A percentile compares a stretch with the other conserved stretches of the same genome.
These are phyloP conservation scores for Acrocalymma vagum DNA, from an alignment of 2,329 filamentous ascomycete genomes.

Conservation along the genomic window DNA sequence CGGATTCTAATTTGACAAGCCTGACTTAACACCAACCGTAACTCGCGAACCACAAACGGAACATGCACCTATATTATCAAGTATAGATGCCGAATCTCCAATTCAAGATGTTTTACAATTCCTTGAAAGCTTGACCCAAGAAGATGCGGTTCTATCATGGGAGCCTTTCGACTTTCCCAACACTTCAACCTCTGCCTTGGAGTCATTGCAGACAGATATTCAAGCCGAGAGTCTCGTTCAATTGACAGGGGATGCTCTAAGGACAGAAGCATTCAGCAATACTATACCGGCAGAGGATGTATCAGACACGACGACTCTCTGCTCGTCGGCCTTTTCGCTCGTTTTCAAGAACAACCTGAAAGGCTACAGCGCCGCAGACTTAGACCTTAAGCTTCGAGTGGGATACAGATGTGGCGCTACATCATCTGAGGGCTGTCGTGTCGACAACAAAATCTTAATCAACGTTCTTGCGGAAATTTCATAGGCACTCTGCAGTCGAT, in stretches of 20 bases:
- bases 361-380: conserved; percentile 16
- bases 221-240: conserved; percentile 4
- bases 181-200: conserved; percentile 1
- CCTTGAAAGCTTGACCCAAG: conserved; percentile 8
- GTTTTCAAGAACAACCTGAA: conserved; percentile 19
- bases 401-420: conserved; percentile 20
- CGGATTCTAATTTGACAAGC: conserved; percentile 8
- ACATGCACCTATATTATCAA: conserved; percentile 5
- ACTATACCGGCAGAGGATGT: conserved; percentile 5
- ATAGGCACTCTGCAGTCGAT: conserved; percentile 1
- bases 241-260: not conserved
- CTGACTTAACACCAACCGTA: conserved; percentile 3
- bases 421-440: conserved; percentile 17
- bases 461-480: conserved; percentile 24
- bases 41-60: conserved; percentile 3
- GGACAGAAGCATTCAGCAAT: conserved; percentile 11
- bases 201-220: conserved; percentile 4
- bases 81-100: not conserved
- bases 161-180: conserved; percentile 6
- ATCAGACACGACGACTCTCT: conserved; percentile 24
- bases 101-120: conserved; percentile 7
- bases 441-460: conserved; percentile 24
- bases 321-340: conserved; percentile 25
- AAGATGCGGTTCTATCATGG: conserved; percentile 5
- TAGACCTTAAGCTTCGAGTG: conserved; percentile 22